These are phyloP conservation scores for Dactylellina leptospora DNA, from an alignment of 2,329 filamentous ascomycete genomes.

Conservation along the genomic window DNA sequence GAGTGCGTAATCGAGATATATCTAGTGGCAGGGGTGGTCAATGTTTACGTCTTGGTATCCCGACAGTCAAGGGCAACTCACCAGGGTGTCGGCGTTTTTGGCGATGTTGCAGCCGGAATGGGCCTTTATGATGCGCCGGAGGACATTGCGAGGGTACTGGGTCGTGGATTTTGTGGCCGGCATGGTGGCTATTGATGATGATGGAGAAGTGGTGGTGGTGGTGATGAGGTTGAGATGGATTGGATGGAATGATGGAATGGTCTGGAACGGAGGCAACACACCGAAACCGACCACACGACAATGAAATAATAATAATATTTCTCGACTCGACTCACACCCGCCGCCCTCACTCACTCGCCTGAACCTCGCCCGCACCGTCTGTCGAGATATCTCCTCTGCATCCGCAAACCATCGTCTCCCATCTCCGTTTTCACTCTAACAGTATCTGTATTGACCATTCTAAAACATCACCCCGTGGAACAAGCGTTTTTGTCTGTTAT, in stretches of 20 bases:
- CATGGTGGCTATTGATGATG: not conserved
- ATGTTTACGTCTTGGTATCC: conserved; percentile 8
- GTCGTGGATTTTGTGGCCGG: conserved; percentile 62
- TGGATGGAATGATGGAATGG: too few relatives aligned
- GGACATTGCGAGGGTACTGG: conserved; percentile 80
- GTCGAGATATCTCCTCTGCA: not conserved
- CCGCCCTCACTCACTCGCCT: not conserved
- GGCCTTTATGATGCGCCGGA: conserved; percentile 90
- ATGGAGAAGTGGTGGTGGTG: not conserved
- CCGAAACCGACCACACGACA: conserved; percentile 37
- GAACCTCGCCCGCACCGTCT: not conserved
- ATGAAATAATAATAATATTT: conserved; percentile 14
- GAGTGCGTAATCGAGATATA: conserved; percentile 57
- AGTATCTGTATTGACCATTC: not conserved
- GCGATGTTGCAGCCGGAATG: conserved; percentile 81
- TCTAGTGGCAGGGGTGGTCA: conserved; percentile 21
- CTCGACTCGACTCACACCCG: not conserved
- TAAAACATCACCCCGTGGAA: not conserved
- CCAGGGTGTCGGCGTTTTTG: conserved; percentile 86
- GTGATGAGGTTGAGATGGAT: not conserved
- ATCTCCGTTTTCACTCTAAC: not conserved
- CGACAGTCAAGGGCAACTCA: conserved; percentile 61
- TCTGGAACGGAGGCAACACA: not conserved
- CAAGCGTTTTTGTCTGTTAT: not conserved
- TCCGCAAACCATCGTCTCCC: not conserved